These are phyloP conservation scores for Wickerhamomyces sydowiorum DNA, from an alignment of 805 yeast genomes.

Conservation along the genomic window DNA sequence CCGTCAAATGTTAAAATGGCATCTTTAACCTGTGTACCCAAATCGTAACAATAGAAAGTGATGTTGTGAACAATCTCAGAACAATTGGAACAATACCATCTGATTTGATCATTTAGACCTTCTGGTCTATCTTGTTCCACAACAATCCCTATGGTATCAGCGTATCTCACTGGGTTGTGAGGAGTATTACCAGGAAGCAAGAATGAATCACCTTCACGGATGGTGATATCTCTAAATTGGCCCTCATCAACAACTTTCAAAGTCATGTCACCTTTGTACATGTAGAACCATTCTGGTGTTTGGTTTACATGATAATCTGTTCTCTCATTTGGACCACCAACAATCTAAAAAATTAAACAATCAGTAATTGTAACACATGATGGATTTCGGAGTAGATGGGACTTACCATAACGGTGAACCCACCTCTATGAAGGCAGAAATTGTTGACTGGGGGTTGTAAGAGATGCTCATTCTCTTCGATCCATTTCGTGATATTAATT, in stretches of 20 bases:
- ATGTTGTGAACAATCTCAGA: slow-evolving; percentile 57
- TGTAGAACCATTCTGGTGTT: slow-evolving; percentile 92
- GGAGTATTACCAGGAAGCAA: slow-evolving; percentile 81
- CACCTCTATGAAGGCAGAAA: slow-evolving; percentile 84
- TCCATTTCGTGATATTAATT: slow-evolving; percentile 76
- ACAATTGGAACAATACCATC: slow-evolving; percentile 87
- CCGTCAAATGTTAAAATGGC: slow-evolving; percentile 70
- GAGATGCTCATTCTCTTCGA: slow-evolving; percentile 65
- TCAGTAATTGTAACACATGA: background rate
- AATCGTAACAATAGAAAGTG: slow-evolving; percentile 68
- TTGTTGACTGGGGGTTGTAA: slow-evolving; percentile 92
- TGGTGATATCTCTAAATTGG: slow-evolving; percentile 65
- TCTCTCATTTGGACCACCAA: slow-evolving; percentile 93
- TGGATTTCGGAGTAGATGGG: background rate
- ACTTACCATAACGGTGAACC: slow-evolving; percentile 77
- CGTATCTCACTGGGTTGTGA: slow-evolving; percentile 84
- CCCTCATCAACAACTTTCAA: slow-evolving; percentile 79
- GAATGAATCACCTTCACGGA: slow-evolving; percentile 85
- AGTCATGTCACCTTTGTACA: slow-evolving; percentile 81
- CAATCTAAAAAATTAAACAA: slow-evolving; percentile 36
- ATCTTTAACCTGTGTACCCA: slow-evolving; percentile 86
- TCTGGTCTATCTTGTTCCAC: slow-evolving; percentile 88
- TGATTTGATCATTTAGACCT: slow-evolving; percentile 60
- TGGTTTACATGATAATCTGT: slow-evolving; percentile 92
- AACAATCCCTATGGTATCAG: slow-evolving; percentile 82